Percentiles rank a stretch among this genome's conserved stretches.
Conservation (phyloP, 148 eudicot species). For the Heliamphora exappendiculata region DNA sequence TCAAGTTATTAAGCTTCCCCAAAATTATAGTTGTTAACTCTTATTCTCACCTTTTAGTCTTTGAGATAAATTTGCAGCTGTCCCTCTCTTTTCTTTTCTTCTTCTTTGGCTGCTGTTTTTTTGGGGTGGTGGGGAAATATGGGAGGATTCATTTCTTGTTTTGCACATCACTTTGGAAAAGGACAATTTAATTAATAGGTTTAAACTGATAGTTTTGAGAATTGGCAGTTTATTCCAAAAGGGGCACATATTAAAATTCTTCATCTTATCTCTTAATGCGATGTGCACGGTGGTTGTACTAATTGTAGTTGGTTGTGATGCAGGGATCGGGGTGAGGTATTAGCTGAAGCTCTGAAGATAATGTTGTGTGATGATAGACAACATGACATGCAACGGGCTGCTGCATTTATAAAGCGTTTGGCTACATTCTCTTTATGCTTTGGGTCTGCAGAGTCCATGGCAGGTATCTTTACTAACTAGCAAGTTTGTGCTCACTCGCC, state of each 20-base stretch:
- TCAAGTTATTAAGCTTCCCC: not conserved
- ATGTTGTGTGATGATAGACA: conserved; percentile 96
- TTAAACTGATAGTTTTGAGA: not conserved
- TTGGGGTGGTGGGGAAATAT: not conserved
- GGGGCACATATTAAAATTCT: not conserved
- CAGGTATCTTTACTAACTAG: conserved; percentile 41
- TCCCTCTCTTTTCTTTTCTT: not conserved
- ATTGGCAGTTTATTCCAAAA: not conserved
- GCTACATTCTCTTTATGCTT: conserved; percentile 71
- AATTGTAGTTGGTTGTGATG: conserved; percentile 1
- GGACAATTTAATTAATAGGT: not conserved
- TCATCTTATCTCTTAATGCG: not conserved
- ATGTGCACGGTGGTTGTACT: not conserved
- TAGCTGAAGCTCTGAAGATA: conserved; percentile 92
- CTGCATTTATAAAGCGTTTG: conserved; percentile 89
- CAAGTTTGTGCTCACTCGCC: not conserved
- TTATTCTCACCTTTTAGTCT: not conserved
- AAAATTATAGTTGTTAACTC: not conserved
- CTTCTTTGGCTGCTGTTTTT: not conserved
- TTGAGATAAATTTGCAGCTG: not conserved
- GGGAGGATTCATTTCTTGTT: not conserved
- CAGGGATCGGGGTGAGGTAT: conserved; percentile 83
- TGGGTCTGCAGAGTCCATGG: conserved; percentile 89
- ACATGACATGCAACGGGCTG: conserved; percentile 98
- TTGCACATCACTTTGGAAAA: not conserved